Evolutionary conservation across 2,329 filamentous ascomycete species (phyloP).

Genomic region (Hypoxylon sp.): DNA sequence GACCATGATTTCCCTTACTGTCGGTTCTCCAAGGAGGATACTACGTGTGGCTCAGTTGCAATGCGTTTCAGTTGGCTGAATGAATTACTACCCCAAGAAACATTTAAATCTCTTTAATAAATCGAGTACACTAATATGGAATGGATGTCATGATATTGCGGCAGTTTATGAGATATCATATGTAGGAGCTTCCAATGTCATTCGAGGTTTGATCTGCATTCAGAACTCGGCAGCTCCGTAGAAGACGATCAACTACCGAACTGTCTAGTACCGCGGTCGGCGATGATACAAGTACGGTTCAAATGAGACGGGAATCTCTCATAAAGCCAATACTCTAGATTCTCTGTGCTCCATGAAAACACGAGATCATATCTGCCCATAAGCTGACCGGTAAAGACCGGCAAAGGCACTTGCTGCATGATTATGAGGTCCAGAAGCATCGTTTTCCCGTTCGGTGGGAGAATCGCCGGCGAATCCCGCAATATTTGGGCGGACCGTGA

Average conservation of each 20-base stretch:
- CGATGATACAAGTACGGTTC: background rate
- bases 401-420: background rate
- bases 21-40: background rate
- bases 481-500: constrained; percentile 33
- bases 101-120: background rate
- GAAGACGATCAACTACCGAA: background rate
- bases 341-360: background rate
- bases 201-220: background rate
- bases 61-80: background rate
- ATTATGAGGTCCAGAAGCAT: constrained; percentile 25
- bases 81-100: too few species aligned
- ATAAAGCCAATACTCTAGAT: background rate
- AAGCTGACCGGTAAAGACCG: background rate
- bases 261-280: background rate
- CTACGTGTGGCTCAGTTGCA: too few species aligned
- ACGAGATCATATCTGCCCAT: constrained; percentile 8
- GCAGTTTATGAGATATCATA: background rate
- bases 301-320: constrained; percentile 4
- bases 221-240: background rate
- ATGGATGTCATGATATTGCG: background rate
- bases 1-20: background rate
- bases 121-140: background rate
- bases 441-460: constrained; percentile 7
- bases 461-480: constrained; percentile 40
- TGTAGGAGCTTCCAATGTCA: background rate